Evolutionary conservation across 2,329 filamentous ascomycete species (phyloP).

Genomic region (Penicillium psychrosexuale): DNA sequence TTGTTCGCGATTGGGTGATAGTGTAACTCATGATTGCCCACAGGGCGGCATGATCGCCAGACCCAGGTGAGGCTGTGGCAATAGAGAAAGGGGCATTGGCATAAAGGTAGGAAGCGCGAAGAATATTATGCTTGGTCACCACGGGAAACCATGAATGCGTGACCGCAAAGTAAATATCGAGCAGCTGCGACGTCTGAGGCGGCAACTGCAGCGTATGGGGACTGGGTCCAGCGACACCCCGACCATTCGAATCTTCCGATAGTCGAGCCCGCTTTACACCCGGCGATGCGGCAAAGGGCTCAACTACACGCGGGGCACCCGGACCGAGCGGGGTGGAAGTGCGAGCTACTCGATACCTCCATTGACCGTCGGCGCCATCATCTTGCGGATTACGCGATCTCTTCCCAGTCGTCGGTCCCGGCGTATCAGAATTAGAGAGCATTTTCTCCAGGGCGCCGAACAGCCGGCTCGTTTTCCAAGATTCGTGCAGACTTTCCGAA

Average conservation of each 20-base stretch:
- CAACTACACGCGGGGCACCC: constrained; percentile 32
- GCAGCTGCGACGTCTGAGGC: constrained; percentile 49
- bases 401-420: constrained; percentile 28
- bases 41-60: constrained; percentile 43
- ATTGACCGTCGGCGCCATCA: constrained; percentile 21
- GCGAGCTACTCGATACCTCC: constrained; percentile 33
- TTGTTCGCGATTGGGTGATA: constrained; percentile 30
- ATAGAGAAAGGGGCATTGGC: constrained; percentile 41
- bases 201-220: constrained; percentile 42
- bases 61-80: constrained; percentile 30
- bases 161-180: constrained; percentile 58
- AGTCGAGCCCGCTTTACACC: constrained; percentile 29
- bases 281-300: constrained; percentile 21
- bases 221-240: background rate
- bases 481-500: constrained; percentile 44
- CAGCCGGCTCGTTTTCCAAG: constrained; percentile 45
- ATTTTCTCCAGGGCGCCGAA: constrained; percentile 42
- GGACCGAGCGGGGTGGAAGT: constrained; percentile 28
- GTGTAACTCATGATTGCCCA: constrained; percentile 47
- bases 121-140: constrained; percentile 55
- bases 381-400: constrained; percentile 34
- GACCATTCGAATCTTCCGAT: constrained; percentile 19
- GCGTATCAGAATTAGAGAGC: constrained; percentile 34
- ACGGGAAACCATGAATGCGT: constrained; percentile 61
- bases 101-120: constrained; percentile 57